phyloP scores from a whole-genome alignment of 306 rosid species.

The Boehmeria nivea region DNA sequence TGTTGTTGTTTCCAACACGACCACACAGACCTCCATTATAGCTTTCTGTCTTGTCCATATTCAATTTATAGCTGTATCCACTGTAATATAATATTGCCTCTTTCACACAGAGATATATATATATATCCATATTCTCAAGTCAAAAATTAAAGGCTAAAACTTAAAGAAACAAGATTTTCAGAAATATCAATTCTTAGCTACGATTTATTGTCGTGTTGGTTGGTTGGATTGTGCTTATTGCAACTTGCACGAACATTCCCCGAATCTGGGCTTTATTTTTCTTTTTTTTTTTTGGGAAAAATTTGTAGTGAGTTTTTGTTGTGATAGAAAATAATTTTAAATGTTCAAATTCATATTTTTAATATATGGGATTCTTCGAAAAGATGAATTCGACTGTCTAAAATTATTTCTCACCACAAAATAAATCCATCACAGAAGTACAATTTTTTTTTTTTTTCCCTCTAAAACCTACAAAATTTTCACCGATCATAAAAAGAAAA shows the following conservation, averaged over 20 bases:
- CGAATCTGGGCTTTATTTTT: neutral
- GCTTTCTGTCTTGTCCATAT: neutral
- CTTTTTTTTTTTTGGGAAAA: no score
- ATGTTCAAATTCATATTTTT: no score
- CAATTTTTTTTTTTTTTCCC: no score
- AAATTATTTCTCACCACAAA: neutral
- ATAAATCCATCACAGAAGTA: no score
- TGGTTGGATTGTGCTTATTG: neutral
- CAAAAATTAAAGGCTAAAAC: neutral
- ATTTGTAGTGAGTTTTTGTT: no score
- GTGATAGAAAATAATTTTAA: no score
- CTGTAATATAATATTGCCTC: neutral
- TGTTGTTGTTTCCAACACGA: constrained; percentile 1
- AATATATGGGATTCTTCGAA: no score
- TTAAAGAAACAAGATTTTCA: neutral
- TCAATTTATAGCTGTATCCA: neutral
- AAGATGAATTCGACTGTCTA: no score
- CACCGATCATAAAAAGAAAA: neutral
- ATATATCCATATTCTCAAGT: neutral
- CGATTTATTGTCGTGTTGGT: neutral
- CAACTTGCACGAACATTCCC: constrained; percentile 11
- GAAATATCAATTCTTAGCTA: neutral
- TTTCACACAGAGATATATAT: neutral
- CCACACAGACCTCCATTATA: neutral
- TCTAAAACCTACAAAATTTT: neutral